phyloP scores from a whole-genome alignment of 768 basidiomycete genomes.

The Mycena maculata region DNA sequence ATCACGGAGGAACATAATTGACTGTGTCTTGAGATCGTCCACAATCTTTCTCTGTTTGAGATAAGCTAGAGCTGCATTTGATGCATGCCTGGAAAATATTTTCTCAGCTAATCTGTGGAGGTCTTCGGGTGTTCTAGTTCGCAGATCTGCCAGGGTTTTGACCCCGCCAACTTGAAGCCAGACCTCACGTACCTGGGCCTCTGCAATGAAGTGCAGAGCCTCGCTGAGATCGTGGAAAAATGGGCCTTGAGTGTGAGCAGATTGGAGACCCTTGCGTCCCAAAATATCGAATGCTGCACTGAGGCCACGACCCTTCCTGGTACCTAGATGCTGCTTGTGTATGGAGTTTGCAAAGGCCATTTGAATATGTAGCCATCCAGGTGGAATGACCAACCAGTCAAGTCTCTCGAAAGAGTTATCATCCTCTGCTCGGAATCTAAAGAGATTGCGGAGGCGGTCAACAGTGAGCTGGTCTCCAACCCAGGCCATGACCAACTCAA shows the following conservation, averaged over 20 bases:
- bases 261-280: conserved; percentile 42
- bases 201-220: conserved; percentile 46
- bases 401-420: conserved; percentile 47
- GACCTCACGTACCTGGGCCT: conserved; percentile 49
- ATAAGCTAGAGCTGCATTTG: background rate
- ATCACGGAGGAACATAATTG: background rate
- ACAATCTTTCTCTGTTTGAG: no score
- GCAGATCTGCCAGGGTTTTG: background rate
- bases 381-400: conserved; percentile 31
- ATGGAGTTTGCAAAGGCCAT: conserved; percentile 55
- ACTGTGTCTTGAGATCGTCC: background rate
- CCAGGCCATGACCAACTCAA: conserved; percentile 41
- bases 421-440: conserved; percentile 48
- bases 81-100: background rate
- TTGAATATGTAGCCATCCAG: conserved; percentile 55
- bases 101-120: background rate
- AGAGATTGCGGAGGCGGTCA: conserved; percentile 38
- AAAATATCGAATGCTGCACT: conserved; percentile 46
- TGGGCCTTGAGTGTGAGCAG: conserved; percentile 41
- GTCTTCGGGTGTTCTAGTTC: background rate
- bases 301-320: conserved; percentile 40
- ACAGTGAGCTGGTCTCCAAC: background rate
- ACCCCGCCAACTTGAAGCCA: conserved; percentile 38
- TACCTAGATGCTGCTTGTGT: conserved; percentile 54
- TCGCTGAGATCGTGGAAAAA: conserved; percentile 51